phyloP scores from a whole-genome alignment of 495 filamentous ascomycete genomes.

The Aspergillus homomorphus region DNA sequence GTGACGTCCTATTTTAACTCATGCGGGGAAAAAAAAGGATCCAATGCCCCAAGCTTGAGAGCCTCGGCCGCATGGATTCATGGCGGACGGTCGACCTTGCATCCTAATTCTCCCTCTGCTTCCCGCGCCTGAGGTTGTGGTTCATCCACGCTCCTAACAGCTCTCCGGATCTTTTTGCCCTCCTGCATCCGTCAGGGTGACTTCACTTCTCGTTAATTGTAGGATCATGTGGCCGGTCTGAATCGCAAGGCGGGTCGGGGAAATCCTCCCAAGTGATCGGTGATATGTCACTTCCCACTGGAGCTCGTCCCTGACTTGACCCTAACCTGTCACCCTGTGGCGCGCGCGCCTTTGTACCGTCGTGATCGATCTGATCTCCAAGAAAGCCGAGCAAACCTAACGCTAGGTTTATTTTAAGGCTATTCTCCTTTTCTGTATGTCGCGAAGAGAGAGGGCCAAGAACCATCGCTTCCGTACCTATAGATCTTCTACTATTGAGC shows the following conservation, averaged over 20 bases:
- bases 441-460: not conserved
- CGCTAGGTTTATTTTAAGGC: not conserved
- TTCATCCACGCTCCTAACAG: not conserved
- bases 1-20: not conserved
- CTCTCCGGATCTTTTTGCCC: not conserved
- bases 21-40: not conserved
- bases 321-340: not conserved
- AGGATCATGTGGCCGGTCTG: slow-evolving; percentile 1
- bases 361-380: not conserved
- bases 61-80: not conserved
- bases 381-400: not conserved
- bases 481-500: not conserved
- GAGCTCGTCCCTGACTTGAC: not conserved
- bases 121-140: not conserved
- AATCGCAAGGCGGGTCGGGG: not conserved
- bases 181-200: slow-evolving; percentile 11
- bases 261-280: not conserved
- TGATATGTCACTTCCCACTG: not conserved
- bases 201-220: slow-evolving; percentile 5
- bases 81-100: not conserved
- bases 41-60: not conserved
- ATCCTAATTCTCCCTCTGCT: not conserved
- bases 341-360: not conserved
- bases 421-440: not conserved
- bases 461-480: not conserved